Percentiles rank a stretch among this genome's conserved stretches.
These are phyloP conservation scores for Penicillium italicum DNA, from an alignment of 2,329 filamentous ascomycete genomes.

Conservation along the genomic window DNA sequence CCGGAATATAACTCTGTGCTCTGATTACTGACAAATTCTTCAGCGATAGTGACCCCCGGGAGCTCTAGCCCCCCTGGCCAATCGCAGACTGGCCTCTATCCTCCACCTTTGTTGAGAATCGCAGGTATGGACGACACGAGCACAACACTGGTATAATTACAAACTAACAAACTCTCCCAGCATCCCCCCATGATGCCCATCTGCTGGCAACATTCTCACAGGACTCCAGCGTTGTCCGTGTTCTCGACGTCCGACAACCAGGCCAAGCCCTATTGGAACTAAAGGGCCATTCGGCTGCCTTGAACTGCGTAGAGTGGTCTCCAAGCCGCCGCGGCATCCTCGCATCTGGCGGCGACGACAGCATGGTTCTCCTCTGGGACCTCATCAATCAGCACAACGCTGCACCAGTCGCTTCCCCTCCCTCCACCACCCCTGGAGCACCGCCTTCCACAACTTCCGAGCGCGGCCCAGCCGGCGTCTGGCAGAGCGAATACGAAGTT, in stretches of 20 bases:
- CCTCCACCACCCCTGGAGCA: conserved; percentile 21
- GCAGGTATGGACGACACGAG: conserved; percentile 34
- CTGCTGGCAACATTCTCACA: conserved; percentile 95
- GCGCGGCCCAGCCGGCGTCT: conserved; percentile 44
- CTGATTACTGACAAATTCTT: conserved; percentile 4
- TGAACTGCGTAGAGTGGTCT: conserved; percentile 97
- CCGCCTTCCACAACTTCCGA: conserved; percentile 36
- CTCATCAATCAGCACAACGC: conserved; percentile 65
- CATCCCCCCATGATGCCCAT: conserved; percentile 92
- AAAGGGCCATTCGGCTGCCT: conserved; percentile 75
- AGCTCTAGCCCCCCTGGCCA: conserved; percentile 69
- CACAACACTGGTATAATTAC: background rate
- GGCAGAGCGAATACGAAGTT: conserved; percentile 48
- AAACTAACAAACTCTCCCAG: conserved; percentile 38
- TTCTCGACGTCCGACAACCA: conserved; percentile 92
- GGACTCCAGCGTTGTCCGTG: conserved; percentile 87
- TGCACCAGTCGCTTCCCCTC: conserved; percentile 44
- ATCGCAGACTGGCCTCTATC: conserved; percentile 53
- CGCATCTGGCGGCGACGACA: conserved; percentile 89
- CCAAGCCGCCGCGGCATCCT: conserved; percentile 80
- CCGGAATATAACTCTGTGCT: background rate
- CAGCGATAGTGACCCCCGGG: conserved; percentile 47
- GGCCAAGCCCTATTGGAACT: conserved; percentile 93
- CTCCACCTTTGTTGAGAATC: conserved; percentile 52
- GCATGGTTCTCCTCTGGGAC: conserved; percentile 89